phyloP scores from a whole-genome alignment of 2,329 filamentous ascomycete species.

The Colletotrichum cordylinicola region DNA sequence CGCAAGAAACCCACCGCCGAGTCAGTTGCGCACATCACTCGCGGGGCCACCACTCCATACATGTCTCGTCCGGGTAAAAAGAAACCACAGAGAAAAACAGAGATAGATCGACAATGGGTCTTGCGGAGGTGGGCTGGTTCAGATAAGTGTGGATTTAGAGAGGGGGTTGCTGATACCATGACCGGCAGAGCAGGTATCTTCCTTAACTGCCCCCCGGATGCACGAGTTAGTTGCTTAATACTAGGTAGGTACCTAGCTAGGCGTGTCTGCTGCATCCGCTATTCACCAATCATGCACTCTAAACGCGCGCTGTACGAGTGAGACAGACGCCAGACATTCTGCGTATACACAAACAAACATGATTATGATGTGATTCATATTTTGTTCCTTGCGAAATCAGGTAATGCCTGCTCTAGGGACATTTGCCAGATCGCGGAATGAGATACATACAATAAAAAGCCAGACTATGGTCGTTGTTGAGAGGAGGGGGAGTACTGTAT shows the following conservation, averaged over 20 bases:
- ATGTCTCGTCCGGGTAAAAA: neutral
- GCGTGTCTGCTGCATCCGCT: neutral
- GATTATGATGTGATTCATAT: neutral
- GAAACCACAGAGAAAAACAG: neutral
- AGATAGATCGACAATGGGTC: neutral
- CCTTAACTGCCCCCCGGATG: neutral
- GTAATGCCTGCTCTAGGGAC: neutral
- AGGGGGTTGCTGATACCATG: neutral
- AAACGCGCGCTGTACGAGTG: neutral
- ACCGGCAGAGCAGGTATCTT: neutral
- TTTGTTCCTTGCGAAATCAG: neutral
- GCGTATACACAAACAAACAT: neutral
- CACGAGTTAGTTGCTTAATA: neutral
- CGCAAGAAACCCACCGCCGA: neutral
- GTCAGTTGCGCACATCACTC: neutral
- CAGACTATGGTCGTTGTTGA: neutral
- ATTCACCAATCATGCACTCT: neutral
- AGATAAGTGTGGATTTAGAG: neutral
- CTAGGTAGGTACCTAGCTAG: neutral
- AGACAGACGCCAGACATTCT: neutral
- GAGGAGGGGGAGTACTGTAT: slow-evolving; percentile 23
- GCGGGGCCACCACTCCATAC: neutral
- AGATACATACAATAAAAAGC: neutral
- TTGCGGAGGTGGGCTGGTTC: neutral
- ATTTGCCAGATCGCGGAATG: neutral